Base-by-base conservation (phyloP, 1,139 yeast species). In the Yamadazyma pseudoaaseri region DNA sequence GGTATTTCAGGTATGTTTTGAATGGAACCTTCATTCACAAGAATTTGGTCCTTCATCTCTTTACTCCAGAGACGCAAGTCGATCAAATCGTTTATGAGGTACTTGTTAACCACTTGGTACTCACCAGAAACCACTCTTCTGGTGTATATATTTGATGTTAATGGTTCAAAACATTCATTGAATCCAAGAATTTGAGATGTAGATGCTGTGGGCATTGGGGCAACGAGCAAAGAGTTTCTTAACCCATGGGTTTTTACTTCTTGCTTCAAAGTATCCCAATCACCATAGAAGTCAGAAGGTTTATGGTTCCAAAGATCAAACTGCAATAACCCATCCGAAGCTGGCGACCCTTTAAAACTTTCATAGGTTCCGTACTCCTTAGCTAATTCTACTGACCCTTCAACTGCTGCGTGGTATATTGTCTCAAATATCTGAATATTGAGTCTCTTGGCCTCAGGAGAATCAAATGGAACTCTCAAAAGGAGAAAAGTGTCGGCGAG, bases 161-260 rank as follows among this genome's bases (percentile, higher is more conserved):
- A 81, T 16, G 96, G 96, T 61, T 86, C 96, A 60, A 86, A 86
- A 58, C 96, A 86, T 60, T 86, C 96, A 53, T 83, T 87, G 68
- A 77, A 82, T 27, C 96, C 96, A 44, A 86, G 70, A 41, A 86
- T 86, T 63, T 86, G 95, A 12, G 96, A 87, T 2, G 96, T 86
- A 3, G 95, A 86, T 2, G 96, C 96, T 20, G 96, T 86, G 28
- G 96, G 96, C 96, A 86, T 86, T 30, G 95, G 95, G 3, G 95
- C 96, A 36, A 86, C 86, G 36, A 87, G 67, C 49, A 86, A 65
- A 11, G 96, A 86, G 70, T 86, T 86, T 53, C 96, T 70, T 39
- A 86, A 48, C 33, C 96, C 96, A 54, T 77, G 64, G 51, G 67
- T 63, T 42, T 69, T 68, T 48, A 86, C 60, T 35, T 78, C 68